These are phyloP conservation scores for Rubroshorea leprosula DNA, from an alignment of 345 rosid genomes.

Conservation along the genomic window DNA sequence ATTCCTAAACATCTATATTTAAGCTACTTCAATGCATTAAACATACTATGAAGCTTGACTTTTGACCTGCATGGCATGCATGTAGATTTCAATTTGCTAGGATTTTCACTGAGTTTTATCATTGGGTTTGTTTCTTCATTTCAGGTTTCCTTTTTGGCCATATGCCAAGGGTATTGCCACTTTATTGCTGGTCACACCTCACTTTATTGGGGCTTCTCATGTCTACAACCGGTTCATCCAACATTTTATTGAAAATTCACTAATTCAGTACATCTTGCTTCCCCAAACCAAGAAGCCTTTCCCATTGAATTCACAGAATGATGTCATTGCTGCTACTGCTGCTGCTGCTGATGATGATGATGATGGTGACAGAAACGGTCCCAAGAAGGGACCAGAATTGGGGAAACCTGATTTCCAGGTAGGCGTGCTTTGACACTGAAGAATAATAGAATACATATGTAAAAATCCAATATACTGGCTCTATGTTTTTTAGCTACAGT, in stretches of 20 bases:
- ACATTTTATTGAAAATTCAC: slow-evolving; percentile 10
- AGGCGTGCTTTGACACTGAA: not conserved
- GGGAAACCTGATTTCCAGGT: slow-evolving; percentile 20
- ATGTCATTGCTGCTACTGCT: not conserved
- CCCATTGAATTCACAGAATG: not conserved
- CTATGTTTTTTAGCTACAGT: too few species aligned
- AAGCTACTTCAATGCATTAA: too few species aligned
- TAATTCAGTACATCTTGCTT: slow-evolving; percentile 10
- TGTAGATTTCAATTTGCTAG: slow-evolving; percentile 2
- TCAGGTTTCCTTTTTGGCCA: slow-evolving; percentile 38
- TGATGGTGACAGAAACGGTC: not conserved
- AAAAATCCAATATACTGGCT: too few species aligned
- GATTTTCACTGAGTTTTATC: not conserved
- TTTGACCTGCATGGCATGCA: too few species aligned
- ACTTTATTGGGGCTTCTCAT: slow-evolving; percentile 32
- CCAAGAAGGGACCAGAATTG: slow-evolving; percentile 7
- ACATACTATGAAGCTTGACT: too few species aligned
- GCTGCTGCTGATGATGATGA: too few species aligned
- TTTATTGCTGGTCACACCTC: slow-evolving; percentile 25
- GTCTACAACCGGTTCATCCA: slow-evolving; percentile 19
- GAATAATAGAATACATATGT: too few species aligned
- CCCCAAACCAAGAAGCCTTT: slow-evolving; percentile 2
- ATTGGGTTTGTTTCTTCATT: not conserved
- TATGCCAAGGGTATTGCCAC: slow-evolving; percentile 26
- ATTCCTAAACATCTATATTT: too few species aligned